Percentiles rank a stretch among this genome's conserved stretches.
phyloP scores from a whole-genome alignment of 768 basidiomycete genomes.

The Pseudohyphozyma bogoriensis region DNA sequence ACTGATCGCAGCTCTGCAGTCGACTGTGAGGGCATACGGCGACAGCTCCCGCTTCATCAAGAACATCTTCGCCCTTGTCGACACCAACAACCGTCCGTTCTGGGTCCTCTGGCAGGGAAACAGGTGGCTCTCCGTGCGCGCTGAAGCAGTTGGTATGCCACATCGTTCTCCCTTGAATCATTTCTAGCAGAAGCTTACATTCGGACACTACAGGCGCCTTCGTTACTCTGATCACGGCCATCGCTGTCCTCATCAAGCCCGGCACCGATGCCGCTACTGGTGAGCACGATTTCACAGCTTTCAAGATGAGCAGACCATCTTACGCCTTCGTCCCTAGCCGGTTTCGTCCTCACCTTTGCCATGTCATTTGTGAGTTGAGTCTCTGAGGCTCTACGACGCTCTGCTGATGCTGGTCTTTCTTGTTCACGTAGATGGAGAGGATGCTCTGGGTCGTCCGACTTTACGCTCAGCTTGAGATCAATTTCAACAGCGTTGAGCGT shows the following conservation, averaged over 20 bases:
- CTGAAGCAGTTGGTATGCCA: too few species aligned
- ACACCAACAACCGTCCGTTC: constrained; percentile 41
- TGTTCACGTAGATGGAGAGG: constrained; percentile 38
- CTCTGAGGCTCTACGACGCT: not conserved
- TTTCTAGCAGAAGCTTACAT: too few species aligned
- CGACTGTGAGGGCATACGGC: constrained; percentile 41
- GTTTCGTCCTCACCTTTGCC: constrained; percentile 35
- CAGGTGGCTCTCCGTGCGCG: constrained; percentile 29
- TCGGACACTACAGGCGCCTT: constrained; percentile 38
- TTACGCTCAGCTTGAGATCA: constrained; percentile 34
- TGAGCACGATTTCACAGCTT: too few species aligned
- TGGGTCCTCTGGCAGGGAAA: constrained; percentile 37
- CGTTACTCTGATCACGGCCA: constrained; percentile 36
- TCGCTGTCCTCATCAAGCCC: constrained; percentile 36
- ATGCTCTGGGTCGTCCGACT: constrained; percentile 42
- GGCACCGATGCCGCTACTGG: constrained; percentile 39
- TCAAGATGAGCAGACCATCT: too few species aligned
- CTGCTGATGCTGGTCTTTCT: not conserved
- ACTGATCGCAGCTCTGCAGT: not conserved
- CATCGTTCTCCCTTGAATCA: too few species aligned
- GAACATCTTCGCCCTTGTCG: constrained; percentile 37
- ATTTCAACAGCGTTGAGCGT: constrained; percentile 43
- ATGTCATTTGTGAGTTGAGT: constrained; percentile 19
- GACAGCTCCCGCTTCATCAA: constrained; percentile 40
- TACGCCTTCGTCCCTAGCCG: constrained; percentile 27